A percentile compares a stretch with the other conserved stretches of the same genome.
Conservation (phyloP, 1,284 basidiomycete genomes). For the Austroboletus rostrupii region DNA sequence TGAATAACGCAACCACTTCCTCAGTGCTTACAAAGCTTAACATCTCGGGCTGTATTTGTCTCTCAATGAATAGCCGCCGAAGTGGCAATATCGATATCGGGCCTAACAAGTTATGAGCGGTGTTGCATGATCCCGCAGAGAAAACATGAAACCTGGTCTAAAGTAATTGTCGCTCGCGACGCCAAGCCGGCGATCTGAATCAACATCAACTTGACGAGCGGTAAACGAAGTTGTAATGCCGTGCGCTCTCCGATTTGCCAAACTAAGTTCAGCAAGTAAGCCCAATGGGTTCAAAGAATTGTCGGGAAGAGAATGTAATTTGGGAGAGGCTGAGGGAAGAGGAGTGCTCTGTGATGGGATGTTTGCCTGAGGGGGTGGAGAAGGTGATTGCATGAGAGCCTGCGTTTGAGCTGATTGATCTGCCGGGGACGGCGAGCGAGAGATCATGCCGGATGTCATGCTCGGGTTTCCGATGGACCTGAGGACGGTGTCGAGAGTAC, state of each 20-base stretch:
- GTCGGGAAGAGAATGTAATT: slow-evolving; percentile 87
- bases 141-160: slow-evolving; percentile 68
- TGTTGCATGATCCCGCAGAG: background rate
- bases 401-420: slow-evolving; percentile 52
- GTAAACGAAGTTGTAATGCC: slow-evolving; percentile 37
- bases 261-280: slow-evolving; percentile 84
- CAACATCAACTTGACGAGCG: slow-evolving; percentile 33
- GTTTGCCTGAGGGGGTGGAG: slow-evolving; percentile 41
- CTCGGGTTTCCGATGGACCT: slow-evolving; percentile 80
- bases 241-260: slow-evolving; percentile 75
- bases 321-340: slow-evolving; percentile 46
- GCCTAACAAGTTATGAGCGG: slow-evolving; percentile 34
- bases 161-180: slow-evolving; percentile 93
- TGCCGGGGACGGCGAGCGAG: slow-evolving; percentile 74
- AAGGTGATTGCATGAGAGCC: slow-evolving; percentile 56
- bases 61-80: slow-evolving; percentile 84
- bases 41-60: slow-evolving; percentile 87
- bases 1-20: slow-evolving; percentile 86
- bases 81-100: slow-evolving; percentile 86
- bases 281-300: slow-evolving; percentile 89
- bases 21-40: slow-evolving; percentile 79
- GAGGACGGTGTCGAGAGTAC: slow-evolving; percentile 84
- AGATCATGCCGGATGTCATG: slow-evolving; percentile 74
- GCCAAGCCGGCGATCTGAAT: slow-evolving; percentile 55
- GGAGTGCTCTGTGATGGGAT: slow-evolving; percentile 17